Base-by-base conservation (phyloP, 352 stramenopile genomes). In the Phytophthora pseudosyringae region DNA sequence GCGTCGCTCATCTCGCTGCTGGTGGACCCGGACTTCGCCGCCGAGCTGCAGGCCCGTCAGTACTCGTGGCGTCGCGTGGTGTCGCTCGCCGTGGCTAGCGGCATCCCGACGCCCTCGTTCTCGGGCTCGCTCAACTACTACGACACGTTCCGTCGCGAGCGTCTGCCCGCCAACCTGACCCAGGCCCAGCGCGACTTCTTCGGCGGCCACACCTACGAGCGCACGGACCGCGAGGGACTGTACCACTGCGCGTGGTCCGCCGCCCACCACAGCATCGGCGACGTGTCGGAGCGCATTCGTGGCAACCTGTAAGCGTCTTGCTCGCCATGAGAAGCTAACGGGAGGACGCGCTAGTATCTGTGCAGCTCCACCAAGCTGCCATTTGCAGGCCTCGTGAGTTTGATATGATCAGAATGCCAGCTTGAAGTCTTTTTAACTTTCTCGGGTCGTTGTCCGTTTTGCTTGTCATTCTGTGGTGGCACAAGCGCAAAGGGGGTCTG, bases 151-250 rank as follows among this genome's bases (percentile, higher is more conserved):
- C 93, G 98, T 72, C 88, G 96, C 56, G 91, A 93, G 56, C 83
- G 81, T 32, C 83, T 99, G 46, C 95, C 97, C 10, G 96, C 97
- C 49, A 99, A 99, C 80, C 78, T 99, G 40, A 98, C 97, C 29
- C 97, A 99, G 82, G 97, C 97, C n/a, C 98, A 99, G 85, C 91
- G 98, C 55, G 98, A 99, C 81, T 99, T 99, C 81, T 99, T 99
- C 75, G 98, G 98, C 39, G 96, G 95, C 59, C 98, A 99, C 86
- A 99, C 97, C 25, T 99, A 98, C 81, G 90, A 99, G 74, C 92
- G 95, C 71, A 97, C 86, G 65, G 95, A 98, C 84, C 86, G 88
- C 54, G 90, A 97, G 52, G 96, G 97, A 51, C 86, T 87, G 48
- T 99, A 98, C 81, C 98, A 99, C 89, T 98, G 91, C 72, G 85